phyloP scores from a whole-genome alignment of 306 rosid genomes.

The Ziziphus jujuba region DNA sequence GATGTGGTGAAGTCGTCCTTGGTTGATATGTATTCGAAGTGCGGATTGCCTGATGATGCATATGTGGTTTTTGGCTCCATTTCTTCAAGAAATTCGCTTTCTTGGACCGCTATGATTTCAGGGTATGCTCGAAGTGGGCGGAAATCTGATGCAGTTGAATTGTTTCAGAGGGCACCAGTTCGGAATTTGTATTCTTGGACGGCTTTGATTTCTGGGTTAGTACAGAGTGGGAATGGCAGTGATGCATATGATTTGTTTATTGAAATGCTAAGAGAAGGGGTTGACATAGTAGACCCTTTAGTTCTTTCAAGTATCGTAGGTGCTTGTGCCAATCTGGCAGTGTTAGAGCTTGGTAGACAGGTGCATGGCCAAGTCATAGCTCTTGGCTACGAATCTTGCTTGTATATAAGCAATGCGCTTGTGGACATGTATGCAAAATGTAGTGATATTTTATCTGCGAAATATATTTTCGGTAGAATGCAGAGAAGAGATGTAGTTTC shows the following conservation, averaged over 20 bases:
- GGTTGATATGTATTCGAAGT: constrained; percentile 77
- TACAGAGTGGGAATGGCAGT: constrained; percentile 69
- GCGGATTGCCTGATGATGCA: constrained; percentile 54
- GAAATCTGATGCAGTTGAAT: constrained; percentile 53
- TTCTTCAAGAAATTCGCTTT: constrained; percentile 39
- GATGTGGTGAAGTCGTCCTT: constrained; percentile 81
- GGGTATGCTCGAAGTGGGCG: constrained; percentile 75
- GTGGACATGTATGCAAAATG: constrained; percentile 93
- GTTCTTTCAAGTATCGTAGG: constrained; percentile 80
- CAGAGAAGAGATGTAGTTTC: constrained; percentile 67
- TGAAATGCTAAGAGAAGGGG: constrained; percentile 64
- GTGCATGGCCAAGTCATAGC: constrained; percentile 55
- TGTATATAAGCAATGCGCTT: constrained; percentile 76
- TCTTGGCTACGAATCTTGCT: constrained; percentile 75
- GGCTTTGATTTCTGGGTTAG: constrained; percentile 85
- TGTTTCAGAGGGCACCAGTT: constrained; percentile 44
- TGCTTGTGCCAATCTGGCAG: constrained; percentile 74
- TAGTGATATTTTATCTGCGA: constrained; percentile 70
- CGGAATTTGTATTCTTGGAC: constrained; percentile 77
- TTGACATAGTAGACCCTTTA: constrained; percentile 65
- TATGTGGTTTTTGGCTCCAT: constrained; percentile 63
- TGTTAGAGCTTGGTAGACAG: constrained; percentile 79
- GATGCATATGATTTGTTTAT: constrained; percentile 56
- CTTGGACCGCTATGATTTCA: constrained; percentile 79
- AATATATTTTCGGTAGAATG: constrained; percentile 52